Conservation (phyloP, 306 rosid genomes). For the Quillaja saponaria region DNA sequence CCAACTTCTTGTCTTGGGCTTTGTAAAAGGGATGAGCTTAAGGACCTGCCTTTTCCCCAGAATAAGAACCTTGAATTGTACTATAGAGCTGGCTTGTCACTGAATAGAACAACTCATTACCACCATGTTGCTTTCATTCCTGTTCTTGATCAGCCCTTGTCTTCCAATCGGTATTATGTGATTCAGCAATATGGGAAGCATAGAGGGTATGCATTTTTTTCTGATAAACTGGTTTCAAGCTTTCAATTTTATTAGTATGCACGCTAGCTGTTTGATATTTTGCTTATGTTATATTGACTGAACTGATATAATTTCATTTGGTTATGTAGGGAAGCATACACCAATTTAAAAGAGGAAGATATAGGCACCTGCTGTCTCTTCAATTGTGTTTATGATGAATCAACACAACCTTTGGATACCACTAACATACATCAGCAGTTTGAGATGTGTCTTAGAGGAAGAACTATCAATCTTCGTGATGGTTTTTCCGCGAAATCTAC, state of each 20-base stretch:
- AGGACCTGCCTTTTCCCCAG: conserved; percentile 69
- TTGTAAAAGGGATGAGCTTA: conserved; percentile 34
- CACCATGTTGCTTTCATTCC: conserved; percentile 65
- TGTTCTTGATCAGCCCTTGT: conserved; percentile 62
- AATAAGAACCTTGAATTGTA: conserved; percentile 51
- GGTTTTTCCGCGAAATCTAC: conserved; percentile 61
- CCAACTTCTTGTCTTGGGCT: conserved; percentile 49
- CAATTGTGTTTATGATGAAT: conserved; percentile 29
- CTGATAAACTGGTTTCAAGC: no score
- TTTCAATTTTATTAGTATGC: no score
- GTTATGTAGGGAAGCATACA: conserved; percentile 48
- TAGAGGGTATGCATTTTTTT: conserved; percentile 68
- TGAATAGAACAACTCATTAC: conserved; percentile 37
- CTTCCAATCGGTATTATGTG: conserved; percentile 65
- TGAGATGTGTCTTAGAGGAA: conserved; percentile 39
- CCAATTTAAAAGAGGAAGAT: conserved; percentile 44
- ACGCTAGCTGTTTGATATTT: no score
- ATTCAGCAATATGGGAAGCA: conserved; percentile 45
- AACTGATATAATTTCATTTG: conserved; percentile 15
- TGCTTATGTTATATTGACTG: no score
- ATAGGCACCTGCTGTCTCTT: conserved; percentile 44
- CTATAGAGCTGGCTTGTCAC: conserved; percentile 51
- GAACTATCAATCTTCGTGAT: conserved; percentile 33
- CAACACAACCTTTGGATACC: conserved; percentile 37
- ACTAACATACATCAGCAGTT: conserved; percentile 41